Percentiles rank a stretch among this genome's conserved stretches.
These are phyloP conservation scores for Spiromastix sp. DNA, from an alignment of 2,329 filamentous ascomycete species.

Conservation along the genomic window DNA sequence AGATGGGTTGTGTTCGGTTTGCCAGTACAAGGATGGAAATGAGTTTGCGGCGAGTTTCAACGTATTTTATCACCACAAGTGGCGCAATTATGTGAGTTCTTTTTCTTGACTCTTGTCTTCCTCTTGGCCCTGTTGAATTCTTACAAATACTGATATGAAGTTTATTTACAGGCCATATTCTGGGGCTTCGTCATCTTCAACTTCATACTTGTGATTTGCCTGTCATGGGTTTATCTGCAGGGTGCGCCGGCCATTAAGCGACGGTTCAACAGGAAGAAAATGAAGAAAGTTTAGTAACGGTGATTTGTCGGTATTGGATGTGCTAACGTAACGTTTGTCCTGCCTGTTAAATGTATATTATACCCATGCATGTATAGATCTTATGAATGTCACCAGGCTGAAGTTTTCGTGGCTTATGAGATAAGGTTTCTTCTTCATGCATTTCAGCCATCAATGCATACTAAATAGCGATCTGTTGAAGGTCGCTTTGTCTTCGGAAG, in stretches of 20 bases:
- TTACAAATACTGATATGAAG: not conserved
- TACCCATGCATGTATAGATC: no score
- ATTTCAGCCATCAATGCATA: no score
- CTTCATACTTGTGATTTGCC: conserved; percentile 42
- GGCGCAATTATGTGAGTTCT: conserved; percentile 48
- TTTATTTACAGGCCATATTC: conserved; percentile 42
- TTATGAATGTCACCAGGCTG: no score
- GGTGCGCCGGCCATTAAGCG: conserved; percentile 22
- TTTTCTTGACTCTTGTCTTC: conserved; percentile 11
- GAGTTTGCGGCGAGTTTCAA: conserved; percentile 51
- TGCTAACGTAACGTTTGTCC: no score
- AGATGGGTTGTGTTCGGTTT: conserved; percentile 53
- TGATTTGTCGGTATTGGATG: no score
- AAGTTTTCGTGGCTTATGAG: no score
- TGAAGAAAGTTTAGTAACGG: no score
- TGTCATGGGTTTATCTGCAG: conserved; percentile 45
- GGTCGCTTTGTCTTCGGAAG: no score
- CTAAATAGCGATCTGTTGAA: no score
- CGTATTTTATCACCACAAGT: conserved; percentile 50
- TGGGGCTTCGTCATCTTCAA: conserved; percentile 57
- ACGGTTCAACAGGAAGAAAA: conserved; percentile 22
- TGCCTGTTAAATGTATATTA: no score
- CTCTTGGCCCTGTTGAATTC: not conserved
- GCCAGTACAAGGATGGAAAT: conserved; percentile 51
- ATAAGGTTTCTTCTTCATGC: no score